These are phyloP conservation scores for Yamadazyma nakazawae DNA, from an alignment of 805 yeast species.

Conservation along the genomic window DNA sequence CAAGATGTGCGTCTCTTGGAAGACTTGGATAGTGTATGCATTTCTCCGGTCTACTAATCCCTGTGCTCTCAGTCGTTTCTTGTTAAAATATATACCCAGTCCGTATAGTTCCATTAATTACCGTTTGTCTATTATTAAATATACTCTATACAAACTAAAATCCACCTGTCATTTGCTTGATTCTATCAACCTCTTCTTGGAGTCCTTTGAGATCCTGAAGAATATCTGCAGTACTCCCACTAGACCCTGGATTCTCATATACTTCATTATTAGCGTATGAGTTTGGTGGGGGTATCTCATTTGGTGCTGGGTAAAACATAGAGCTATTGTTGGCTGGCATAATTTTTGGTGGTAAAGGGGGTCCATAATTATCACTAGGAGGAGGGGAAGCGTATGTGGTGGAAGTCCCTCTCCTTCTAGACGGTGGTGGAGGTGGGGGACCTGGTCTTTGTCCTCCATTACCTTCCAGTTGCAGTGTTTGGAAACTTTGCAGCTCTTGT, in stretches of 20 bases:
- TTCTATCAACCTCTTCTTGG: constrained; percentile 66
- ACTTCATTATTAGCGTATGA: not conserved
- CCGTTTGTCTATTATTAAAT: not conserved
- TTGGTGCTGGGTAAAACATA: constrained; percentile 18
- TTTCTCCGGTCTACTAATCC: too few species aligned
- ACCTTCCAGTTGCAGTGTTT: constrained; percentile 7
- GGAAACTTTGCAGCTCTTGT: constrained; percentile 7
- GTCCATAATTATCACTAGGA: not conserved
- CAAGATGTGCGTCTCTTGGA: too few species aligned
- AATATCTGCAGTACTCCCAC: constrained; percentile 45
- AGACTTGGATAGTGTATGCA: too few species aligned
- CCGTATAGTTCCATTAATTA: too few species aligned
- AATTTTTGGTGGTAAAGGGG: constrained; percentile 9
- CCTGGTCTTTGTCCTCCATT: constrained; percentile 8
- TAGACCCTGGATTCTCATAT: not conserved
- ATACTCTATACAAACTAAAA: constrained; percentile 8
- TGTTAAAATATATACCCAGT: too few species aligned
- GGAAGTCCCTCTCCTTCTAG: constrained; percentile 27
- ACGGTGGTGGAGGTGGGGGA: constrained; percentile 45
- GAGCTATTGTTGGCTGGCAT: constrained; percentile 1
- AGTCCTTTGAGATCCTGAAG: constrained; percentile 63
- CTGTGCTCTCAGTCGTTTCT: too few species aligned
- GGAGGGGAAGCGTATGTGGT: constrained; percentile 9
- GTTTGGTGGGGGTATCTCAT: not conserved
- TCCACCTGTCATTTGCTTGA: constrained; percentile 46